Evolutionary conservation across 768 basidiomycete species (phyloP).

Genomic region (Russula virescens): DNA sequence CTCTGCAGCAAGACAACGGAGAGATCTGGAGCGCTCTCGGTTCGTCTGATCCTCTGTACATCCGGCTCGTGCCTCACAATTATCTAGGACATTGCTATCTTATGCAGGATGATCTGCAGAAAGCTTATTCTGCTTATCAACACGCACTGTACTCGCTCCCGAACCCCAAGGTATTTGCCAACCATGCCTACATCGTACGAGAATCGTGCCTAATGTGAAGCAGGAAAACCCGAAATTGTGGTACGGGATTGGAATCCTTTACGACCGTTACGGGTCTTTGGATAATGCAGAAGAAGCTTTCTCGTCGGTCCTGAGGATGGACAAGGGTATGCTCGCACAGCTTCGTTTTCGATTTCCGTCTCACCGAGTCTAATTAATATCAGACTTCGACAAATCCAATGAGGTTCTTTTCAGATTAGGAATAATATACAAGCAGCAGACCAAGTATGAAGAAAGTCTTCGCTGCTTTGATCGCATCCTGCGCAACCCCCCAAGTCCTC

Average conservation of each 20-base stretch:
- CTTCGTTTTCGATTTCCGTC: not conserved
- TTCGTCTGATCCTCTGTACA: slow-evolving; percentile 33
- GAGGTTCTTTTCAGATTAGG: slow-evolving; percentile 97
- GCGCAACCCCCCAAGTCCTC: slow-evolving; percentile 89
- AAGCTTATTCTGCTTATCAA: slow-evolving; percentile 97
- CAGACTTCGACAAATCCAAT: slow-evolving; percentile 97
- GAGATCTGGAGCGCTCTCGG: slow-evolving; percentile 98
- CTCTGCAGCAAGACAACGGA: slow-evolving; percentile 91
- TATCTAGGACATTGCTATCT: slow-evolving; percentile 86
- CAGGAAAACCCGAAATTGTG: slow-evolving; percentile 96
- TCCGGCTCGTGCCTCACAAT: slow-evolving; percentile 14
- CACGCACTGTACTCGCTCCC: slow-evolving; percentile 94
- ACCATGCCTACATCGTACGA: slow-evolving; percentile 9
- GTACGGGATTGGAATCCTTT: slow-evolving; percentile 99
- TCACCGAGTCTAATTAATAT: slow-evolving; percentile 10
- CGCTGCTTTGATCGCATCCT: slow-evolving; percentile 96
- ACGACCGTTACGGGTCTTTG: slow-evolving; percentile 96
- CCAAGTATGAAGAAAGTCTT: slow-evolving; percentile 84
- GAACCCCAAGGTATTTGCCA: slow-evolving; percentile 73
- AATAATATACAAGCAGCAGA: slow-evolving; percentile 99
- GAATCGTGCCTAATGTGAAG: slow-evolving; percentile 14
- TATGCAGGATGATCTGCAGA: slow-evolving; percentile 98
- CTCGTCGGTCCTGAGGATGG: slow-evolving; percentile 92
- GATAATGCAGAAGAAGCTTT: slow-evolving; percentile 99
- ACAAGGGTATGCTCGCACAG: slow-evolving; percentile 57